Evolutionary conservation across 768 basidiomycete species (phyloP).

Genomic region (Collybia sordida): DNA sequence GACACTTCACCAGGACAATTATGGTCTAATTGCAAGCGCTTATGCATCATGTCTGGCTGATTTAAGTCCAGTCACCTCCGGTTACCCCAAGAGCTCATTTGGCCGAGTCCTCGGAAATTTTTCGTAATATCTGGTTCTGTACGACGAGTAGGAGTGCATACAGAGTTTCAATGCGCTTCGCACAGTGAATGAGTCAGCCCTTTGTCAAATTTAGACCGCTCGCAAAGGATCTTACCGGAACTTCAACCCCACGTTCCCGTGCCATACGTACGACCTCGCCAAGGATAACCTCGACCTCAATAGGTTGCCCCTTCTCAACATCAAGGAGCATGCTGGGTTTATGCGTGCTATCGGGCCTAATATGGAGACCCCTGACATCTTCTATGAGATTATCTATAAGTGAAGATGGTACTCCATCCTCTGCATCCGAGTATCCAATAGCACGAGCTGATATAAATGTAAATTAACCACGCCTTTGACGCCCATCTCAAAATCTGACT

Average conservation of each 20-base stretch:
- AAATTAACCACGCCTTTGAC: too few species aligned
- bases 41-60: too few species aligned
- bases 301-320: constrained; percentile 48
- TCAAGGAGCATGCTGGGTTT: constrained; percentile 67
- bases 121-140: constrained; percentile 59
- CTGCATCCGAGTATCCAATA: constrained; percentile 19
- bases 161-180: constrained; percentile 60
- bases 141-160: constrained; percentile 59
- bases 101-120: constrained; percentile 8
- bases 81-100: neutral
- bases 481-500: neutral
- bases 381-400: constrained; percentile 37
- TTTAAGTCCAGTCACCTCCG: too few species aligned
- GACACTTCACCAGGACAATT: too few species aligned
- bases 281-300: constrained; percentile 68
- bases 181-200: neutral
- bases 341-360: constrained; percentile 41
- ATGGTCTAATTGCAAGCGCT: too few species aligned
- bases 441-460: constrained; percentile 11
- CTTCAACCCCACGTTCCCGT: constrained; percentile 36
- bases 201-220: neutral
- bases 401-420: constrained; percentile 46
- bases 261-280: constrained; percentile 62
- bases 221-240: constrained; percentile 47
- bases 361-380: constrained; percentile 37